Evolutionary conservation across 306 rosid genomes (phyloP), one percentile per base, ranked within the genome.

Genomic region (Ziziphus jujuba): DNA sequence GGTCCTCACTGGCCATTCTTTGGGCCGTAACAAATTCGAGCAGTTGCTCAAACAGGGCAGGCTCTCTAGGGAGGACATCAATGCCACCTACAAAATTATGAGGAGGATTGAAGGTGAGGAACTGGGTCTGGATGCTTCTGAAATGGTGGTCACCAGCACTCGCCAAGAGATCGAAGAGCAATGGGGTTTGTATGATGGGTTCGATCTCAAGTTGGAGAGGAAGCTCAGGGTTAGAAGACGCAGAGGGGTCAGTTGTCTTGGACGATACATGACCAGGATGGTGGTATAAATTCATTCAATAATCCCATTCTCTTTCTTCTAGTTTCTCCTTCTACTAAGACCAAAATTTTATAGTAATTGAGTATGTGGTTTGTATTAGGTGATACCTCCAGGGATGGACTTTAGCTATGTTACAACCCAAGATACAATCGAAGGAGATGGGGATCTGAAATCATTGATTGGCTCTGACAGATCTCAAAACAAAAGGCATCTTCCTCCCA

Each of bases 81-180:
- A 87, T 67, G 68, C 66, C 45, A 87, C 92, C 23, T 90, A 90
- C 83, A 90, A 78, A 72, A 90, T 90, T 63, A 60, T 81, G 81
- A 78, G 84, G 76, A 80, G 95, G 78, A 87, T 85, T 56, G 91
- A 80, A 74, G 96, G 82, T 38, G 96, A 89, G 82, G 96, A 90
- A 78, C 63, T 85, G 44, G 80, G 84, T 5, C n/a, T 90, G 79
- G 95, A 90, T 60, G 81, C 91, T 35, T 87, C 96, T 22, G 95
- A 90, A 52, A 87, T 87, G 87, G 88, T 90, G 72, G 87, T 90
- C 67, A 90, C 96, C 36, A 90, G 95, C 78, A 90, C 95, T 5
- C 80, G 89, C 80, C 96, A 90, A 77, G 96, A 90, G 88, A 90
- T 85, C 63, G 96, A 90, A 73, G 89, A 87, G 74, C 96, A 90